Conservation (phyloP, 1,284 basidiomycete species). For the Golubevia sp. region DNA sequence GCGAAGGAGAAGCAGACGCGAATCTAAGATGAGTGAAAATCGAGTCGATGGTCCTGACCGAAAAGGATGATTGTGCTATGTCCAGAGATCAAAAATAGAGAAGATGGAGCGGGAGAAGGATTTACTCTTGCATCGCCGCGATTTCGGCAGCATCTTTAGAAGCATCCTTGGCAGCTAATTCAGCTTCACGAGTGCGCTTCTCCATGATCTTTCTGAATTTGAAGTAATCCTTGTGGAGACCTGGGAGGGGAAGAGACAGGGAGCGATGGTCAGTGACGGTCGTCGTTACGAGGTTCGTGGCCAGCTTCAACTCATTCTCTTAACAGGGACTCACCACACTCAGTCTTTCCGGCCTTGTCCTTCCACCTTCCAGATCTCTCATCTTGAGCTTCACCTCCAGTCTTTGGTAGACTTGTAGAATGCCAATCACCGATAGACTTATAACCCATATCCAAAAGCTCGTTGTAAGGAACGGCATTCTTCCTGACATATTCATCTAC, state of each 20-base stretch:
- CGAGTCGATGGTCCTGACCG: no score
- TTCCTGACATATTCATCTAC: conserved; percentile 84
- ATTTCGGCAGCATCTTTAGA: no score
- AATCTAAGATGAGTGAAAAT: no score
- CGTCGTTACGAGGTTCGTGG: neutral
- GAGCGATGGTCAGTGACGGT: conserved; percentile 2
- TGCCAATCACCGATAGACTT: conserved; percentile 96
- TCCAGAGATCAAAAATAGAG: no score
- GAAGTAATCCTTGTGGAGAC: conserved; percentile 20
- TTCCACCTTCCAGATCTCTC: conserved; percentile 58
- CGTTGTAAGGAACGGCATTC: conserved; percentile 86
- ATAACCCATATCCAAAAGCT: conserved; percentile 86
- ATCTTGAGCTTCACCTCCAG: conserved; percentile 3
- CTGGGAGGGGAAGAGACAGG: neutral
- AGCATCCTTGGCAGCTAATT: conserved; percentile 40
- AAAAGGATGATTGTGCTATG: no score
- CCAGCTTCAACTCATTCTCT: neutral
- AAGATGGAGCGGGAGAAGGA: no score
- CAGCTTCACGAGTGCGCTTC: conserved; percentile 49
- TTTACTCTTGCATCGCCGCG: no score
- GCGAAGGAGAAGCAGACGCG: no score
- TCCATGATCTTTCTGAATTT: conserved; percentile 52
- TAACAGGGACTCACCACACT: conserved; percentile 30
- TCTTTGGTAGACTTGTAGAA: conserved; percentile 68
- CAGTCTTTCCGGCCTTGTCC: conserved; percentile 58